Evolutionary conservation across 805 yeast genomes (phyloP).

Genomic region (Clavispora fructus): DNA sequence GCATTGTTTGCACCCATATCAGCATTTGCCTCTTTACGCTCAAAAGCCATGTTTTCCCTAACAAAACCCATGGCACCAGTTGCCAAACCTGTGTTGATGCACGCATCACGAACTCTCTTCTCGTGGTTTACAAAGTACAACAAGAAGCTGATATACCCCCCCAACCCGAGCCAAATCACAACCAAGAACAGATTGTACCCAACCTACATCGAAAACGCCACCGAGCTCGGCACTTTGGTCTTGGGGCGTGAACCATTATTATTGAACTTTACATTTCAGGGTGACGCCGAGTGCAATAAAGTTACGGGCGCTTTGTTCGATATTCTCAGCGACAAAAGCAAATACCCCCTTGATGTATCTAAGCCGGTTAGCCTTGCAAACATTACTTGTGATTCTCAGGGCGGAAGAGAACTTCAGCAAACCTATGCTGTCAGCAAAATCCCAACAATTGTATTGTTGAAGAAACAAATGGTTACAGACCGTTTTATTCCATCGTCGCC

Average conservation of each 20-base stretch:
- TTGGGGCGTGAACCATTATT: conserved; percentile 57
- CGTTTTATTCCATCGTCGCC: conserved; percentile 18
- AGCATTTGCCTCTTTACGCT: background rate
- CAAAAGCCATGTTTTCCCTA: background rate
- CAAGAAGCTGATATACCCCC: conserved; percentile 35
- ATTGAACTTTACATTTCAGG: conserved; percentile 66
- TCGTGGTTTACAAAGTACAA: conserved; percentile 14
- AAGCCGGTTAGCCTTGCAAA: conserved; percentile 58
- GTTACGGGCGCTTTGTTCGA: conserved; percentile 59
- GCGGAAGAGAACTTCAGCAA: conserved; percentile 51
- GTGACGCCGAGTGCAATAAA: conserved; percentile 57
- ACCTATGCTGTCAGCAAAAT: conserved; percentile 52
- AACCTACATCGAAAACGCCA: conserved; percentile 44
- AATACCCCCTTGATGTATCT: conserved; percentile 29
- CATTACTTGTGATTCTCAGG: conserved; percentile 64
- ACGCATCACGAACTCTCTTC: conserved; percentile 4
- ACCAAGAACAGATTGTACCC: conserved; percentile 37
- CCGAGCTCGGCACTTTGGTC: conserved; percentile 54
- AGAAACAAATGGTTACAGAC: conserved; percentile 55
- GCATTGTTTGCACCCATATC: background rate
- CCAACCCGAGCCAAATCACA: conserved; percentile 29
- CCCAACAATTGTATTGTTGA: conserved; percentile 64
- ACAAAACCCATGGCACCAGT: background rate
- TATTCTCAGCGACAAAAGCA: conserved; percentile 15
- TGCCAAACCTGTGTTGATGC: background rate